phyloP scores from a whole-genome alignment of 176 grass and related monocot species.

The Puccinellia tenuiflora region DNA sequence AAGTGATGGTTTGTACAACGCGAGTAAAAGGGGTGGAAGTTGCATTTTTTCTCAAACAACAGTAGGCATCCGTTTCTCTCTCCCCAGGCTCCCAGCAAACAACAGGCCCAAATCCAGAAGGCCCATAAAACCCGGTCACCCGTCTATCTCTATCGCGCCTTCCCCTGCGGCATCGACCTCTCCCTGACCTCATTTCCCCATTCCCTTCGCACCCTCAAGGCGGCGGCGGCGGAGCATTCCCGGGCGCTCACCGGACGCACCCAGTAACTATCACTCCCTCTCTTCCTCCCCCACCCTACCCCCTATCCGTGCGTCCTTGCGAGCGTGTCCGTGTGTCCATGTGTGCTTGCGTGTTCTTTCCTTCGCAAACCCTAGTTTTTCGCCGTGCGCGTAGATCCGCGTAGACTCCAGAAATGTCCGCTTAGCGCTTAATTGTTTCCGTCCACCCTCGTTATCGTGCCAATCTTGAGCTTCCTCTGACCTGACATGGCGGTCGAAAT shows the following conservation, averaged over 20 bases:
- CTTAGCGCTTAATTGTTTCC: neutral
- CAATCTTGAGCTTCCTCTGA: neutral
- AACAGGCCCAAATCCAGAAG: neutral
- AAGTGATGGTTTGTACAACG: too few species aligned
- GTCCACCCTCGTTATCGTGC: neutral
- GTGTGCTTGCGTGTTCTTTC: neutral
- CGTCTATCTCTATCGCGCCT: neutral
- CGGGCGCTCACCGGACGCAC: neutral
- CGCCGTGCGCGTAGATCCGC: neutral
- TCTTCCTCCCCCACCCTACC: too few species aligned
- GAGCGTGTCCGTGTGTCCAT: neutral
- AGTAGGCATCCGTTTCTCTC: neutral
- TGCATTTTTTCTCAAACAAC: too few species aligned
- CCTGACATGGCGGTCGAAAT: neutral
- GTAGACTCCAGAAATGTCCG: neutral
- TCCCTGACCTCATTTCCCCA: neutral
- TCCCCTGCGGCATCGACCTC: neutral
- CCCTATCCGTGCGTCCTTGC: neutral
- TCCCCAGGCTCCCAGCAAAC: neutral
- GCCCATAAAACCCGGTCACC: neutral
- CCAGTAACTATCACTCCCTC: neutral
- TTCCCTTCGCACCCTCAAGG: neutral
- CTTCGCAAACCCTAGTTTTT: slow-evolving; percentile 4
- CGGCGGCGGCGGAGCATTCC: neutral
- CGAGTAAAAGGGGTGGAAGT: too few species aligned